A percentile compares a stretch with the other conserved stretches of the same genome.
phyloP scores from a whole-genome alignment of 208 protist species.

The Crithidia fasciculata region DNA sequence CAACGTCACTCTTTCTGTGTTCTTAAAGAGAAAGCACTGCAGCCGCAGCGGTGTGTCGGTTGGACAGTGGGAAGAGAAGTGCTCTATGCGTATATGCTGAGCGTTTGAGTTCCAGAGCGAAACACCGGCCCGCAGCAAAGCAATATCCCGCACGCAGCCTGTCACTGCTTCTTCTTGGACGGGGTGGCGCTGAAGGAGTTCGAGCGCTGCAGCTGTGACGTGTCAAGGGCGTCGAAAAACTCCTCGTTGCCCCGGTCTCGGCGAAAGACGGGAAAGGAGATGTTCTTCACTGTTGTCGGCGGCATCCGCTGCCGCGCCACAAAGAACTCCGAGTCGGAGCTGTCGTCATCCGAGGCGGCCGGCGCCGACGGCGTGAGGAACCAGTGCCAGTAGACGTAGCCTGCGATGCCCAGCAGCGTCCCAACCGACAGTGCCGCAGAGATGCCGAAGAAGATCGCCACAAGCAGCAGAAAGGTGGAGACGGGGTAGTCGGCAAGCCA shows the following conservation, averaged over 20 bases:
- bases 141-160: neutral
- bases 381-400: conserved; percentile 22
- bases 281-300: neutral
- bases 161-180: conserved; percentile 10
- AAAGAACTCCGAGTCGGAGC: conserved; percentile 12
- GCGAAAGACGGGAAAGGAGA: neutral
- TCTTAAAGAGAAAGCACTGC: neutral
- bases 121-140: too few species aligned
- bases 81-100: too few species aligned
- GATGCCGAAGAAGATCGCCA: conserved; percentile 26
- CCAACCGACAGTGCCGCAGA: conserved; percentile 11
- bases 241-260: conserved; percentile 11
- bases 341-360: neutral
- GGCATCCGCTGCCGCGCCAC: neutral
- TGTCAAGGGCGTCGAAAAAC: conserved; percentile 23
- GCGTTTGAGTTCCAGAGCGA: too few species aligned
- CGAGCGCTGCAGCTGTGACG: conserved; percentile 28
- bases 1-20: too few species aligned
- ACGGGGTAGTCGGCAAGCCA: conserved; percentile 61
- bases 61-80: too few species aligned
- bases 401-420: conserved; percentile 1
- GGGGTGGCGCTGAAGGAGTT: conserved; percentile 12
- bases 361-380: neutral
- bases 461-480: conserved; percentile 42
- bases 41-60: neutral